Percentiles rank a stretch among this genome's conserved stretches.
Evolutionary conservation across 192 early-diverging fungal genomes (phyloP).

Genomic region (Backusella tarrabulga): DNA sequence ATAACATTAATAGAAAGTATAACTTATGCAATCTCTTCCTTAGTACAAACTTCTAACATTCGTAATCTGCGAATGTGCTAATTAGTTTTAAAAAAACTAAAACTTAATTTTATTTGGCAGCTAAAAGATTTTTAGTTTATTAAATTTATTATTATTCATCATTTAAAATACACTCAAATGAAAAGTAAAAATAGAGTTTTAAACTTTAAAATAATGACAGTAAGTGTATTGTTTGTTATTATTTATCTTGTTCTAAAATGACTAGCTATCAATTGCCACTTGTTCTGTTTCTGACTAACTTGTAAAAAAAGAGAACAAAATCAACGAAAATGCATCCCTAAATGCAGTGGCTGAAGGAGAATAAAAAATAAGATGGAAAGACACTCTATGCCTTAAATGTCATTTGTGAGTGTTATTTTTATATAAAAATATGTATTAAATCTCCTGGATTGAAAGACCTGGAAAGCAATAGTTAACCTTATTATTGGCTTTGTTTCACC

Average conservation of each 20-base stretch:
- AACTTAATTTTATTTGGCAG: background rate
- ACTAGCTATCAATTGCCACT: background rate
- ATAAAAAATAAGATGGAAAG: background rate
- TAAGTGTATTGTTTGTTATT: background rate
- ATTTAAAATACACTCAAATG: background rate
- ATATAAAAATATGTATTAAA: background rate
- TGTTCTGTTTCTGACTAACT: background rate
- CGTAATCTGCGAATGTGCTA: background rate
- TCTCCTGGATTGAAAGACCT: background rate
- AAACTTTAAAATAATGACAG: background rate
- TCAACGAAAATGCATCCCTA: background rate
- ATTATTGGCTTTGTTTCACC: constrained; percentile 1
- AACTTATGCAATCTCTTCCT: background rate
- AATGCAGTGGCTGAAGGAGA: constrained; percentile 9
- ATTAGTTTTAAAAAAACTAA: background rate
- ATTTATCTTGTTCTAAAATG: background rate
- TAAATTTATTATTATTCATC: background rate
- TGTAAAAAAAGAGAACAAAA: background rate
- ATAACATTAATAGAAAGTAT: background rate
- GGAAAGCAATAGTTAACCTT: background rate
- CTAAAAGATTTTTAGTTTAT: background rate
- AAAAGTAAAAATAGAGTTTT: constrained; percentile 4
- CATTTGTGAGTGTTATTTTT: constrained; percentile 4
- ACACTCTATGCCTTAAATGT: background rate
- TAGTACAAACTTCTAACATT: constrained; percentile 3